Conservation (phyloP, 2,329 filamentous ascomycete species). For the Trichophyton benhamiae region DNA sequence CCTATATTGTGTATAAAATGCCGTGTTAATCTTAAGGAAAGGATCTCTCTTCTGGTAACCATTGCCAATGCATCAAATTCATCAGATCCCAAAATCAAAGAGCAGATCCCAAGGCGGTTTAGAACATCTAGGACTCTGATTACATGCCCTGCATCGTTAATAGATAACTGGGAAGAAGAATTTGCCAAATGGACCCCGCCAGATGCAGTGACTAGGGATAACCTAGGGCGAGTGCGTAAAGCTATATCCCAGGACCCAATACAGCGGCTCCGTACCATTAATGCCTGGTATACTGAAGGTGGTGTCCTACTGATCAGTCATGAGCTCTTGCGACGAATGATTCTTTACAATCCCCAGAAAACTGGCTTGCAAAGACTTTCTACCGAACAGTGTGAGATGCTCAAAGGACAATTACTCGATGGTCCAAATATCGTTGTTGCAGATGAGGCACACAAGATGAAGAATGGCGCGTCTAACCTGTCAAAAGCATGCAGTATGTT, state of each 20-base stretch:
- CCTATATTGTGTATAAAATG: background rate
- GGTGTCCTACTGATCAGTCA: constrained; percentile 73
- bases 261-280: constrained; percentile 38
- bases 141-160: constrained; percentile 60
- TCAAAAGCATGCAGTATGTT: constrained; percentile 47
- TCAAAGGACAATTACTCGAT: constrained; percentile 42
- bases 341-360: constrained; percentile 26
- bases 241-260: constrained; percentile 36
- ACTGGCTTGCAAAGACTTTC: constrained; percentile 20
- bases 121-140: constrained; percentile 54
- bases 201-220: constrained; percentile 17
- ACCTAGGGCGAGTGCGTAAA: constrained; percentile 46
- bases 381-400: constrained; percentile 27
- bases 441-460: constrained; percentile 74
- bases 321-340: constrained; percentile 46
- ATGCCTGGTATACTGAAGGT: constrained; percentile 50
- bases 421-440: constrained; percentile 62
- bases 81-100: constrained; percentile 41
- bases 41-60: constrained; percentile 65
- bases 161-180: constrained; percentile 77
- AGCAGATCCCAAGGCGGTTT: constrained; percentile 58
- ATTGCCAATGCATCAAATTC: constrained; percentile 56
- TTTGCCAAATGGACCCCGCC: constrained; percentile 55
- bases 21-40: constrained; percentile 13
- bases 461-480: constrained; percentile 48